Percentiles rank a stretch among this genome's conserved stretches.
Conservation (phyloP, 352 stramenopile species). For the Globisporangium canariense region DNA sequence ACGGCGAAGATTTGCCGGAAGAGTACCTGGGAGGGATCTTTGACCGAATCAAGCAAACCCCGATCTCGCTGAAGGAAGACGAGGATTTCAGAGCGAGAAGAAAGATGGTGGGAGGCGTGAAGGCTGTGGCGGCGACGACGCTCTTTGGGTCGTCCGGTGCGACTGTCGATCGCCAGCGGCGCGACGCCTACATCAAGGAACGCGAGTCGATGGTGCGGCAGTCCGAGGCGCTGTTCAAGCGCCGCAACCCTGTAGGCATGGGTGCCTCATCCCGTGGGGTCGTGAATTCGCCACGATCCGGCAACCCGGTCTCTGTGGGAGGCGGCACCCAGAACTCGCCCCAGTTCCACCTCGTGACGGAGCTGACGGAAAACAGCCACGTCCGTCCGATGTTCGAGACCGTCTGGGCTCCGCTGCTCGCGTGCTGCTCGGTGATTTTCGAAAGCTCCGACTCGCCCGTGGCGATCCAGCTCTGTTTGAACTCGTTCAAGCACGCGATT, state of each 20-base stretch:
- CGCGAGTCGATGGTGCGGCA: slow-evolving; percentile 79
- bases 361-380: slow-evolving; percentile 67
- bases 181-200: slow-evolving; percentile 84
- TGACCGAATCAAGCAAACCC: slow-evolving; percentile 93
- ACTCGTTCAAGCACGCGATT: slow-evolving; percentile 95
- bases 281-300: slow-evolving; percentile 19
- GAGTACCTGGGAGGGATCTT: slow-evolving; percentile 95
- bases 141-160: slow-evolving; percentile 66
- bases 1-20: slow-evolving; percentile 92
- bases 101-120: slow-evolving; percentile 24
- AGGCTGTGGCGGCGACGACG: slow-evolving; percentile 31
- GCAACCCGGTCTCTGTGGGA: slow-evolving; percentile 7
- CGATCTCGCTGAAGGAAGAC: slow-evolving; percentile 97
- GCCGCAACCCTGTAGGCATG: slow-evolving; percentile 36
- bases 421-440: slow-evolving; percentile 96
- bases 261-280: slow-evolving; percentile 19
- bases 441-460: slow-evolving; percentile 91
- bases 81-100: slow-evolving; percentile 64
- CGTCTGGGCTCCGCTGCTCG: slow-evolving; percentile 96
- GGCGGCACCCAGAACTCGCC: slow-evolving; percentile 17
- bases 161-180: slow-evolving; percentile 56
- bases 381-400: slow-evolving; percentile 98
- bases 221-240: slow-evolving; percentile 77
- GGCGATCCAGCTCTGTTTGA: slow-evolving; percentile 92
- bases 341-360: slow-evolving; percentile 68